Base-by-base conservation (phyloP, 2,329 filamentous ascomycete species). In the Lachnellula arida region DNA sequence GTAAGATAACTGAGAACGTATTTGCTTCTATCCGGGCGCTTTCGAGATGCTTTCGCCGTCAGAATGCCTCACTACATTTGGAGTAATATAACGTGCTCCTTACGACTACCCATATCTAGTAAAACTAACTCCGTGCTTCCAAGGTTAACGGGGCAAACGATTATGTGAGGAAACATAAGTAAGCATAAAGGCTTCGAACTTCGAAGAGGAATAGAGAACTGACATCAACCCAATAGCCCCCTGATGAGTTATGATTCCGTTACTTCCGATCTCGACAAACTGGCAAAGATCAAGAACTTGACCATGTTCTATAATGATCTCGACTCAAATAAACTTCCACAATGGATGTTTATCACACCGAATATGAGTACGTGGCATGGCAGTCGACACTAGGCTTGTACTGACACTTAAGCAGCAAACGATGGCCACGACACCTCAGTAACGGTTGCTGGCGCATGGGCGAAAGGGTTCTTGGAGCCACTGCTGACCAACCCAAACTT, bases 131-230 rank as follows among this genome's bases (percentile, higher is more conserved):
- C 28, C 28, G 4, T 11, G 28, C 28, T 28, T 47, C 17, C 12
- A 28, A n/a, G n/a, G 34, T 39, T 14, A 39, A 39, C 22, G 34
- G 48, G n/a, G 17, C 19, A 14, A 17, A 40, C 12, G 82, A 86
- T 73, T 93, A 93, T 69, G 88, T 92, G 3, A 82, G 89, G 66
- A 93, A 93, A 74, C 89, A 93, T 73, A 90, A 91, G 67, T 77
- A 74, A 37, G 73, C 58, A 28, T 25, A 11, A 15, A 15, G 12
- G 9, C 79, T 19, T 11, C 23, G 32, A 4, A 19, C 19, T 19
- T 19, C 19, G 19, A 19, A 8, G 14, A 2, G 8, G 4, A 14
- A 5, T 19, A 23, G 37, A 17, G 5, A 25, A 39, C 23, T 34
- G 39, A 37, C 15, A 17, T 17, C 12, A 39, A 22, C 8, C 15